A percentile compares a stretch with the other conserved stretches of the same genome.
These are phyloP conservation scores for Leccinum subrobustum DNA, from an alignment of 1,284 basidiomycete genomes.

Conservation along the genomic window DNA sequence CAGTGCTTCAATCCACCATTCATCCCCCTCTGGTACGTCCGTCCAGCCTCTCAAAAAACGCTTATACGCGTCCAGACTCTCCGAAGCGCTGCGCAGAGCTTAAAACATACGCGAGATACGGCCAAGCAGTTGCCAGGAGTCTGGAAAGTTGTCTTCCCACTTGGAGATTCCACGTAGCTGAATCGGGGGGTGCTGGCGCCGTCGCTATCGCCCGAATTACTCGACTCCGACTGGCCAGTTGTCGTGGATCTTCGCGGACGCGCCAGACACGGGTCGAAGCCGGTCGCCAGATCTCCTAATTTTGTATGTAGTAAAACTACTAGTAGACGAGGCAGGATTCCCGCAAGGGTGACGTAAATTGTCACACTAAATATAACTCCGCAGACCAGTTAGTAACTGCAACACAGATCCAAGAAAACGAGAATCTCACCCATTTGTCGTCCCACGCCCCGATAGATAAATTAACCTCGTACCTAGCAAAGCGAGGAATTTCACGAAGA, in stretches of 20 bases:
- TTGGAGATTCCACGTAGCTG: constrained; percentile 33
- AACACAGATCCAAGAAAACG: not conserved
- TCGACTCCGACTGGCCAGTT: not conserved
- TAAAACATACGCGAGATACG: constrained; percentile 71
- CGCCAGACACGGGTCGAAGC: not conserved
- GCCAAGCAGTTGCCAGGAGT: constrained; percentile 49
- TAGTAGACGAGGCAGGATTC: too few relatives aligned
- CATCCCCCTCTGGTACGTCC: constrained; percentile 46
- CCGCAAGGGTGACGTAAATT: constrained; percentile 20
- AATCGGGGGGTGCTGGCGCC: constrained; percentile 20
- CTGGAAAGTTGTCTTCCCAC: constrained; percentile 53
- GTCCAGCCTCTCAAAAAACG: constrained; percentile 55
- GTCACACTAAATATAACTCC: not conserved
- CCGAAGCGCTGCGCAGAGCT: constrained; percentile 46
- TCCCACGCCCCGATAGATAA: constrained; percentile 74
- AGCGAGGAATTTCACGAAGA: constrained; percentile 76
- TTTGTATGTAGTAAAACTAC: too few relatives aligned
- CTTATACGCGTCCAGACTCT: constrained; percentile 39
- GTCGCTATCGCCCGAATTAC: not conserved
- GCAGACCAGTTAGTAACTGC: not conserved
- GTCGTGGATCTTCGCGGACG: not conserved
- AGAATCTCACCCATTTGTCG: constrained; percentile 71
- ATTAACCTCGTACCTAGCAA: constrained; percentile 66
- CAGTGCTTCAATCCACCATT: constrained; percentile 65
- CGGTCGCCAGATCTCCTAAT: too few relatives aligned